These are phyloP conservation scores for Starmerella stigmatis DNA, from an alignment of 805 yeast species.

Conservation along the genomic window DNA sequence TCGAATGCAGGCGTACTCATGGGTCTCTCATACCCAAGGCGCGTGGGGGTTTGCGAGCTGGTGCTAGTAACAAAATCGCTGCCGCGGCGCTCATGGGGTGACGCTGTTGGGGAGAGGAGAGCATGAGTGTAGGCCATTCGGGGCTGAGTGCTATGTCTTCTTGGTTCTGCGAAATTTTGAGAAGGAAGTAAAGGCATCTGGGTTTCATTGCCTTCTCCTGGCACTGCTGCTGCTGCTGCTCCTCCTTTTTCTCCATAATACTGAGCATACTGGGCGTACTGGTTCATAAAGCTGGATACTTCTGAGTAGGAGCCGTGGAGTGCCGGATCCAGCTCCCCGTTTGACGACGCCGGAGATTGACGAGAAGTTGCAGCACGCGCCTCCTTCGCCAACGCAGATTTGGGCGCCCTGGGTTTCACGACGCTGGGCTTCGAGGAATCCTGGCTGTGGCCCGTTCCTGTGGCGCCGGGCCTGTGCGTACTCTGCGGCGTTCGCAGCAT, in stretches of 20 bases:
- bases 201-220: no score
- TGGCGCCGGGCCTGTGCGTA: conserved; percentile 1
- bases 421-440: background rate
- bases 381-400: background rate
- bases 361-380: background rate
- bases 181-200: no score
- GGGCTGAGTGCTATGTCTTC: background rate
- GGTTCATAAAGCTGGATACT: no score
- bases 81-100: conserved; percentile 6
- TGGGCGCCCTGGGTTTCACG: background rate
- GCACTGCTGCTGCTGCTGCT: no score
- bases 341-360: no score
- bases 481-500: conserved; percentile 22
- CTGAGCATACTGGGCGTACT: background rate
- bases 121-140: background rate
- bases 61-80: background rate
- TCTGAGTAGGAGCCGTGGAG: no score
- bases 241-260: background rate
- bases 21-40: conserved; percentile 6
- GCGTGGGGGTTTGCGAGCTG: background rate
- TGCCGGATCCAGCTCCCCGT: no score
- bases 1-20: conserved; percentile 2
- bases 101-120: conserved; percentile 7
- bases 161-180: no score
- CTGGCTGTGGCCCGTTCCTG: background rate